phyloP scores from a whole-genome alignment of 768 basidiomycete genomes.

The Lactarius hengduanensis region DNA sequence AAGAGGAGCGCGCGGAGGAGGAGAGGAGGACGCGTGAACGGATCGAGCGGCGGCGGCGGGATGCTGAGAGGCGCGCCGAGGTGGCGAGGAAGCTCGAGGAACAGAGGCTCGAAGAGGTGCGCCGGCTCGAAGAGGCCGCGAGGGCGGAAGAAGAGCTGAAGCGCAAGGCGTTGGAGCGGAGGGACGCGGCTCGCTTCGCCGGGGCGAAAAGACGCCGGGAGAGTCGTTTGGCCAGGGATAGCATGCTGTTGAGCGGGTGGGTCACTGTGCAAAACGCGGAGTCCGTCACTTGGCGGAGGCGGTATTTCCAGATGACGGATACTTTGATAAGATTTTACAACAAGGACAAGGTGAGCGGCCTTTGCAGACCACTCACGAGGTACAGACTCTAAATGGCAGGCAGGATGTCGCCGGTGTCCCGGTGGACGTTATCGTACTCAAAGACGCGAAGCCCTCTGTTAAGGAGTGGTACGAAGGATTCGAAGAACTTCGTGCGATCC shows the following conservation, averaged over 20 bases:
- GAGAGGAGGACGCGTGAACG: conserved; percentile 15
- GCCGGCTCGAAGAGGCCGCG: conserved; percentile 3
- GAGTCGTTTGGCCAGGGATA: conserved; percentile 7
- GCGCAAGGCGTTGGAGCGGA: conserved; percentile 8
- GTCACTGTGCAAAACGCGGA: conserved; percentile 22
- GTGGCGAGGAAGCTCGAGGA: conserved; percentile 14
- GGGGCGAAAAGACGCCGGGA: conserved; percentile 22
- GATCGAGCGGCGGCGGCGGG: conserved; percentile 16
- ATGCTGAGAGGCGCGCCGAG: conserved; percentile 21
- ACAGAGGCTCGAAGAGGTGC: conserved; percentile 17
- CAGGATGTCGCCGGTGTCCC: conserved; percentile 17
- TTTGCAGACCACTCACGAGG: background rate
- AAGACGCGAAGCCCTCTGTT: background rate
- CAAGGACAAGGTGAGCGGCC: conserved; percentile 14
- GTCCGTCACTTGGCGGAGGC: conserved; percentile 26
- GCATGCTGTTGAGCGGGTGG: conserved; percentile 25
- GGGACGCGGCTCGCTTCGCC: conserved; percentile 15
- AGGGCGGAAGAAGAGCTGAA: conserved; percentile 23
- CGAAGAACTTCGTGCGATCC: conserved; percentile 27
- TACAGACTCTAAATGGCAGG: background rate
- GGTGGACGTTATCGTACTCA: conserved; percentile 20
- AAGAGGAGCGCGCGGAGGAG: conserved; percentile 21
- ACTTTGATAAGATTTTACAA: conserved; percentile 18
- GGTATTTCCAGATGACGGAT: conserved; percentile 27
- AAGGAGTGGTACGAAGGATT: conserved; percentile 29